phyloP scores from a whole-genome alignment of 2,329 filamentous ascomycete genomes.

The Blastomyces emzantsi region DNA sequence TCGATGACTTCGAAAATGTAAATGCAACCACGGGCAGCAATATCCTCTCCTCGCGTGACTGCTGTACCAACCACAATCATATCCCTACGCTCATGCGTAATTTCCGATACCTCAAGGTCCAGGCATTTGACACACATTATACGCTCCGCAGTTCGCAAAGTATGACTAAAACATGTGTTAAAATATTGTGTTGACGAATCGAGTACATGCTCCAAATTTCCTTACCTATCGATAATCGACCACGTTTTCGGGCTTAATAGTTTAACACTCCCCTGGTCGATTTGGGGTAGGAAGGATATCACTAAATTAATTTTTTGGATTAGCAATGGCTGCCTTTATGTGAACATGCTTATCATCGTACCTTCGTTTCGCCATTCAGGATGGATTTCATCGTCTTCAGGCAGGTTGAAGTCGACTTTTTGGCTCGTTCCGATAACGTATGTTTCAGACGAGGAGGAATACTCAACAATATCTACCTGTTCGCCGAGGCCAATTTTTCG shows the following conservation, averaged over 20 bases:
- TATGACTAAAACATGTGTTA: conserved; percentile 37
- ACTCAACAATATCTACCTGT: conserved; percentile 64
- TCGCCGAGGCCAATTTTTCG: conserved; percentile 60
- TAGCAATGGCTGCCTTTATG: conserved; percentile 11
- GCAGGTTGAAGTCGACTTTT: conserved; percentile 65
- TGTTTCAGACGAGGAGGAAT: conserved; percentile 63
- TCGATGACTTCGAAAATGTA: conserved; percentile 87
- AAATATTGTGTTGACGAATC: not conserved
- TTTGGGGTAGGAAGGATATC: conserved; percentile 53
- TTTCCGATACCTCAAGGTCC: conserved; percentile 81
- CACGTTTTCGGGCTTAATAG: conserved; percentile 70
- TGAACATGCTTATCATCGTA: conserved; percentile 13
- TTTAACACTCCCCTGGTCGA: conserved; percentile 64
- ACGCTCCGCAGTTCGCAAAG: conserved; percentile 65
- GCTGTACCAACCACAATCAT: conserved; percentile 80
- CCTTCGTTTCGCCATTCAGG: conserved; percentile 69
- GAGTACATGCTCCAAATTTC: not conserved
- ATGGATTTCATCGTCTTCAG: conserved; percentile 77
- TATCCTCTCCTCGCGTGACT: conserved; percentile 79
- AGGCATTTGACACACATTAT: conserved; percentile 75
- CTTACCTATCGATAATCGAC: conserved; percentile 62
- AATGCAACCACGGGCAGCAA: conserved; percentile 73
- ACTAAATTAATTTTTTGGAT: conserved; percentile 27
- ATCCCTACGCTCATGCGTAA: conserved; percentile 74
- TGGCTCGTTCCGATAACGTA: conserved; percentile 69